Percentiles rank a stretch among this genome's conserved stretches.
Conservation (phyloP, 352 stramenopile genomes). For the Phytophthora citrophthora region DNA sequence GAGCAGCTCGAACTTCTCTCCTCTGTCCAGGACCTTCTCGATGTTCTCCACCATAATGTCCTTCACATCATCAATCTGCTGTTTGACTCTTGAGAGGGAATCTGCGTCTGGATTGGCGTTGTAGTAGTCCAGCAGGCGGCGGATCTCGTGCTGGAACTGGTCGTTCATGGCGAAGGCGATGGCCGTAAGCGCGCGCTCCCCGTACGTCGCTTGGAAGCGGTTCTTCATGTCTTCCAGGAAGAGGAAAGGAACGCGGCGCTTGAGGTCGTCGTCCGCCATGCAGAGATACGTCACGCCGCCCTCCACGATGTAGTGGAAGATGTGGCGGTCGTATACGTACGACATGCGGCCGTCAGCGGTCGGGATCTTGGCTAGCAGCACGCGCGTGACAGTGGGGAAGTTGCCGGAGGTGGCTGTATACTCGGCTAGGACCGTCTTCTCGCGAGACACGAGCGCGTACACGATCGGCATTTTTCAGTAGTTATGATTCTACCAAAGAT, state of each 20-base stretch:
- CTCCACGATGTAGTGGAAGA: slow-evolving; percentile 98
- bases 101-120: slow-evolving; percentile 92
- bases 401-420: slow-evolving; percentile 97
- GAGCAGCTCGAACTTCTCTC: slow-evolving; percentile 98
- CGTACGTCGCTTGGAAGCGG: slow-evolving; percentile 88
- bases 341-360: slow-evolving; percentile 94
- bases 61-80: slow-evolving; percentile 98
- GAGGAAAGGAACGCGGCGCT: slow-evolving; percentile 96
- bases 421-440: slow-evolving; percentile 98
- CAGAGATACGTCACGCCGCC: slow-evolving; percentile 97
- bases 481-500: background rate
- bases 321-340: slow-evolving; percentile 97
- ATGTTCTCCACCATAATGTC: slow-evolving; percentile 99
- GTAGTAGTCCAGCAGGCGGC: slow-evolving; percentile 89
- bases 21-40: slow-evolving; percentile 98
- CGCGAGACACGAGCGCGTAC: slow-evolving; percentile 96
- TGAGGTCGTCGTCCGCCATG: slow-evolving; percentile 96
- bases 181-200: slow-evolving; percentile 81
- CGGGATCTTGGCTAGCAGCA: slow-evolving; percentile 97
- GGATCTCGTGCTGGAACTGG: slow-evolving; percentile 95
- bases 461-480: slow-evolving; percentile 70
- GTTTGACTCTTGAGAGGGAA: slow-evolving; percentile 92
- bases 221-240: slow-evolving; percentile 98
- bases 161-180: slow-evolving; percentile 99
- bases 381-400: slow-evolving; percentile 97